phyloP scores from a whole-genome alignment of 2,329 filamentous ascomycete genomes.

The Chaetomium sp. region DNA sequence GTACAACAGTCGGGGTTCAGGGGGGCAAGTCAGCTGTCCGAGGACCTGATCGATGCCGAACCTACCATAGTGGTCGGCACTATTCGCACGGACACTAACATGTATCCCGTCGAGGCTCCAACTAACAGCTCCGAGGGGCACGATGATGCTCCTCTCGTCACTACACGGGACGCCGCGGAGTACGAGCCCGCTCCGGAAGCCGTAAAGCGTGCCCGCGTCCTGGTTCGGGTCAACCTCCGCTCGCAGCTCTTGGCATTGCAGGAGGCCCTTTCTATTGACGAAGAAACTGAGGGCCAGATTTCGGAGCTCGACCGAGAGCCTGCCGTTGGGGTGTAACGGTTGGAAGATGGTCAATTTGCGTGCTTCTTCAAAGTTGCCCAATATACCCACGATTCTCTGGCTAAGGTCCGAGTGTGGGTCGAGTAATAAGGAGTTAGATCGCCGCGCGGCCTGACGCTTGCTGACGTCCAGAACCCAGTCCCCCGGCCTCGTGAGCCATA shows the following conservation, averaged over 20 bases:
- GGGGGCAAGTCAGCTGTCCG: constrained; percentile 57
- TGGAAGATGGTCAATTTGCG: too few relatives aligned
- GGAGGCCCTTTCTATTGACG: constrained; percentile 5
- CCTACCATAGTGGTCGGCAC: constrained; percentile 46
- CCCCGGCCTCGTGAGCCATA: too few relatives aligned
- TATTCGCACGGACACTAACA: constrained; percentile 34
- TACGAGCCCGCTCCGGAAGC: constrained; percentile 60
- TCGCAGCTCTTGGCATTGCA: not conserved
- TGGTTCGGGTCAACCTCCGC: constrained; percentile 58
- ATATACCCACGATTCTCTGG: too few relatives aligned
- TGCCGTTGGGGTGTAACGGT: too few relatives aligned
- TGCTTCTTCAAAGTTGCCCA: too few relatives aligned
- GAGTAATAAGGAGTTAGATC: too few relatives aligned
- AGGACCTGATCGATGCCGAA: constrained; percentile 59
- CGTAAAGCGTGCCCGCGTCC: constrained; percentile 62
- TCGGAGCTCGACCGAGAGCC: not conserved
- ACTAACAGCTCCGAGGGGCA: constrained; percentile 35
- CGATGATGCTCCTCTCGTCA: too few relatives aligned
- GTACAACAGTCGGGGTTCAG: constrained; percentile 58
- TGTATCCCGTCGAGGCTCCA: constrained; percentile 51
- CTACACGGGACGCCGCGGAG: constrained; percentile 8
- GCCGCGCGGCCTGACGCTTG: too few relatives aligned
- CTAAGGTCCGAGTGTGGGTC: too few relatives aligned
- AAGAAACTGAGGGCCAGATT: constrained; percentile 52
- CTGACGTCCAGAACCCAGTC: too few relatives aligned